Percentiles rank a stretch among this genome's conserved stretches.
phyloP scores from a whole-genome alignment of 139 green algal genomes.

The Yamagishiella unicocca region DNA sequence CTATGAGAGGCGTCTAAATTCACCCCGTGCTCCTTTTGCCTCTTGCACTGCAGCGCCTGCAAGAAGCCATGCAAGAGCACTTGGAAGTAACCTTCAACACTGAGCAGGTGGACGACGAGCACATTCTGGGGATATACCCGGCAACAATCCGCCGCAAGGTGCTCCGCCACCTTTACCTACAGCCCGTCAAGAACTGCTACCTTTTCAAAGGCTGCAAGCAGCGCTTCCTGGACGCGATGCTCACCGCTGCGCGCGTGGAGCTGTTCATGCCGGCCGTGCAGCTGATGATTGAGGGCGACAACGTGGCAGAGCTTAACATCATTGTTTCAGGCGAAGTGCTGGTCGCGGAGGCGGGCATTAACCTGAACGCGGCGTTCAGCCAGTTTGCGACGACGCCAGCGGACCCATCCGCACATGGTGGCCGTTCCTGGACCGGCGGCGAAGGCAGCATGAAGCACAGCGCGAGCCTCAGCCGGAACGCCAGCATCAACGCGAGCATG shows the following conservation, averaged over 20 bases:
- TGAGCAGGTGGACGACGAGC: constrained; percentile 67
- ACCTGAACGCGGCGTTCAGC: constrained; percentile 22
- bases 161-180: constrained; percentile 53
- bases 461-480: background rate
- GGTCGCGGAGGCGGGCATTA: constrained; percentile 37
- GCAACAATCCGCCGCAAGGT: constrained; percentile 61
- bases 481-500: background rate
- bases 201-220: constrained; percentile 71
- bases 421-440: background rate
- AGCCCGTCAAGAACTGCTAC: constrained; percentile 62
- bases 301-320: constrained; percentile 53
- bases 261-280: constrained; percentile 70
- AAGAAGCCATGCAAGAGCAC: constrained; percentile 70
- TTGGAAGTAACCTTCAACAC: constrained; percentile 77
- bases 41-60: constrained; percentile 20
- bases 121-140: constrained; percentile 67
- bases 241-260: constrained; percentile 67
- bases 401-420: background rate
- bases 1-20: too few species aligned
- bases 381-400: background rate
- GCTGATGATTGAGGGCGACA: constrained; percentile 50
- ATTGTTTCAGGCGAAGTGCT: constrained; percentile 33
- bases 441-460: background rate
- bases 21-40: background rate
- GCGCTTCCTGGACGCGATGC: constrained; percentile 74